These are phyloP conservation scores for Phyllosticta citribraziliensis DNA, from an alignment of 2,329 filamentous ascomycete genomes.

Conservation along the genomic window DNA sequence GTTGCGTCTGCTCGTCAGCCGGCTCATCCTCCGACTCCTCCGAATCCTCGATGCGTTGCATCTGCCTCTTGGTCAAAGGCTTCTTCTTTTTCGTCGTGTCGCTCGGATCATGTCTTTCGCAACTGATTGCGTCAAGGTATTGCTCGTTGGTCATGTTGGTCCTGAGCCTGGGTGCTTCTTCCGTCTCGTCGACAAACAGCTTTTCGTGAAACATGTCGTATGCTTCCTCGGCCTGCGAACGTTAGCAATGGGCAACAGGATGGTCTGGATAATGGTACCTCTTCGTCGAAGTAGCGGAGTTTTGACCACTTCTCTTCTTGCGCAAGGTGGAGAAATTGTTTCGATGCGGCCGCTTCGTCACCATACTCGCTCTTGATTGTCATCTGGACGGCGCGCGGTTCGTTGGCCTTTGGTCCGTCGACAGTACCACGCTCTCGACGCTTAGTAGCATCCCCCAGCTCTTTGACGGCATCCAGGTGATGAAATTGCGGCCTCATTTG, in stretches of 20 bases:
- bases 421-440: constrained; percentile 36
- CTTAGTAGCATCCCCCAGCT: constrained; percentile 51
- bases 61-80: constrained; percentile 19
- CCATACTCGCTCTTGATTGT: constrained; percentile 70
- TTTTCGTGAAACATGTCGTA: constrained; percentile 68
- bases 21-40: constrained; percentile 6
- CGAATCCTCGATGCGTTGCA: constrained; percentile 11
- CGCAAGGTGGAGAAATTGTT: constrained; percentile 63
- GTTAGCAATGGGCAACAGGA: neutral
- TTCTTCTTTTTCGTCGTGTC: constrained; percentile 28
- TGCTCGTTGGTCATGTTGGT: constrained; percentile 47
- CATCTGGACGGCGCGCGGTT: constrained; percentile 73
- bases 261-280: constrained; percentile 33
- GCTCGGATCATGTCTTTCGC: constrained; percentile 32
- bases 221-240: constrained; percentile 50
- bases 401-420: constrained; percentile 34
- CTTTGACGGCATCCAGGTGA: constrained; percentile 76
- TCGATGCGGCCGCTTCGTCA: constrained; percentile 62
- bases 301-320: constrained; percentile 75
- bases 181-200: constrained; percentile 48
- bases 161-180: constrained; percentile 38
- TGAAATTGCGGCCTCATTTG: constrained; percentile 88
- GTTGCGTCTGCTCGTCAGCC: neutral
- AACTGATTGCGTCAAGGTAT: constrained; percentile 55
- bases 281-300: constrained; percentile 73